Base-by-base conservation (phyloP, 2,329 filamentous ascomycete genomes). In the Zymoseptoria ardabiliae region DNA sequence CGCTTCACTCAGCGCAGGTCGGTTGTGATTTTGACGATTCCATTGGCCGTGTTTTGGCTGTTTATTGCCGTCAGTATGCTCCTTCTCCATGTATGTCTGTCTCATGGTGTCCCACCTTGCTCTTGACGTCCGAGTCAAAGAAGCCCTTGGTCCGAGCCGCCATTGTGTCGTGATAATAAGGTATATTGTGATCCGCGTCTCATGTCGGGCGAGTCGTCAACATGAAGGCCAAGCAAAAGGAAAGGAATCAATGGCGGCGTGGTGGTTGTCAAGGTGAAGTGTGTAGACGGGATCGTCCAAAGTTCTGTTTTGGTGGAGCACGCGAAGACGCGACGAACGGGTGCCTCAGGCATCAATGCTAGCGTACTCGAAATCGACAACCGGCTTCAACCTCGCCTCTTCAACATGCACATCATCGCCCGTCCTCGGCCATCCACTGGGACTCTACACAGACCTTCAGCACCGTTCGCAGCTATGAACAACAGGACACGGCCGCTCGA, bases 71-170 rank as follows among this genome's bases (percentile, higher is more conserved):
- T 53, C 55, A 60, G 45, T 41, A 61, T 17, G 53, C 49, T 55
- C 21, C n/a, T 58, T 17, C n/a, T 17, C n/a, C 21, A n/a, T 8
- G 23, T 9, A 13, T 51, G 59, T 50, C 25, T 22, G 25, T 28
- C 21, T 17, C 28, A 23, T 48, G 48, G 48, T 30, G 25, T 22
- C 58, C 54, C 68, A 78, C 77, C 71, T 77, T 77, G 41, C 65
- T 66, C 60, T 70, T 75, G 61, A 72, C 71, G 55, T 77, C 70
- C 67, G 80, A 76, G 60, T 81, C 78, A 67, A 81, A 80, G 72
- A 81, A 81, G 61, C 78, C 78, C 68, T 76, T 79, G 63, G 80
- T 79, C 62, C 76, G 76, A 56, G 59, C 62, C 21, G 66, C 61
- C 68, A 70, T 70, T 25, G 19, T 10, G 23, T 35, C 7, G 21